Evolutionary conservation across 495 filamentous ascomycete species (phyloP), one percentile per base, ranked within the genome.

Genomic region (Letharia lupina): DNA sequence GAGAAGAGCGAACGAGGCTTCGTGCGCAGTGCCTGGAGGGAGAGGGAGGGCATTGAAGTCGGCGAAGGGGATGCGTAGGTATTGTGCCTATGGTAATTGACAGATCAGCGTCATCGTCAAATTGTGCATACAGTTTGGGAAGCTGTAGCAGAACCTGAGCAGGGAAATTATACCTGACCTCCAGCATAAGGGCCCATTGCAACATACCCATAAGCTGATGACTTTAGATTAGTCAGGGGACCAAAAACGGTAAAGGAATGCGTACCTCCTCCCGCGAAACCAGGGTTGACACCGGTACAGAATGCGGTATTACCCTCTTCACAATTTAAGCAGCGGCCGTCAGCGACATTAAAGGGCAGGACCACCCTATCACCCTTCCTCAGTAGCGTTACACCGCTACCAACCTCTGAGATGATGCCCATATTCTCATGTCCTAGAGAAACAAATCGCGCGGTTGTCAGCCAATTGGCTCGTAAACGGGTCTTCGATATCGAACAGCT

Each of bases 181-280:
- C 81, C 82, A 42, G 79, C 78, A 69, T 84, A 85, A 4, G 82
- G 83, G 4, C 83, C 82, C 82, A 84, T 84, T 15, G 81, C 78
- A n/a, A 85, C 82, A 58, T 85, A 85, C 67, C 83, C 82, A 70
- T 85, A 86, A 60, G 82, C 81, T 56, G 52, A 35, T 13, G 52
- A 10, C 12, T 6, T 16, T 56, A 56, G 52, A 18, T 16, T 16
- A 3, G 31, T 56, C 8, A 18, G 31, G 10, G 52, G 3, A 56
- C 31, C 11, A 13, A 9, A 35, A 35, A 31, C 10, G 13, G 31
- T 31, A 16, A 16, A 5, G 31, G 13, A 35, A 35, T 54, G 50
- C 31, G 52, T 56, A 56, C 52, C 52, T 28, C 83, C 83, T 35
- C 83, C 82, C 12, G 83, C 83, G 71, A 85, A 85, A 0, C 83